Base-by-base conservation (phyloP, 2,329 filamentous ascomycete genomes). In the Aspergillus fumigatus region DNA sequence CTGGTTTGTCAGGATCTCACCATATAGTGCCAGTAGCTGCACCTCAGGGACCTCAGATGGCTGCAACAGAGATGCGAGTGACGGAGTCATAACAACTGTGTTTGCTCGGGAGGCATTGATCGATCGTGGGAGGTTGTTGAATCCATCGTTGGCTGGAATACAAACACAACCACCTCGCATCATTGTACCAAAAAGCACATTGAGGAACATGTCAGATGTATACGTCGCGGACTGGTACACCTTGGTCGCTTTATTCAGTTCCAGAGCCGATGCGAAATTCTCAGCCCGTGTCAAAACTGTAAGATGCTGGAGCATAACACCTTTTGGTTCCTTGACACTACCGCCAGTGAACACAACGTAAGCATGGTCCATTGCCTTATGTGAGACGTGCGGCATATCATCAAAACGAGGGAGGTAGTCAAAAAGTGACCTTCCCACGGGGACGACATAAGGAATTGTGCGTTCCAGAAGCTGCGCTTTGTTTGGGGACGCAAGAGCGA, bases 91-190 rank as follows among this genome's bases (percentile, higher is more conserved):
- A 64, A 62, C 78, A 55, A 59, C 64, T 62, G 50, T 66, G 64
- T 62, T 70, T 60, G 64, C 66, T 19, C 67, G 62, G 32, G 55
- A 76, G 45, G 17, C 74, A 56, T 56, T 75, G 58, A 87, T 76
- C 0, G 81, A 76, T 0, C 80, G 77, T 0, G 84, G 84, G 65
- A 87, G 77, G 62, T 81, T 80, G 0, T 73, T 75, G 72, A 76
- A 78, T 11, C 80, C 75, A 45, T 73, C 61, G 61, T 77, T 65
- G 51, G 73, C 72, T 0, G 78, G 77, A 2, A 82, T 75, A 54
- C 78, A 81, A 14, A 82, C 62, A 40, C 75, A 77, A 3, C 78
- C 79, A 41, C 79, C 79, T 27, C 69, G 62, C 57, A 68, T 61
- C 35, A 71, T 70, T 17, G 71, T 75, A 50, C 59, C 70, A 58